phyloP scores from a whole-genome alignment of 1,284 basidiomycete genomes.

The Cryptococcus wingfieldii region DNA sequence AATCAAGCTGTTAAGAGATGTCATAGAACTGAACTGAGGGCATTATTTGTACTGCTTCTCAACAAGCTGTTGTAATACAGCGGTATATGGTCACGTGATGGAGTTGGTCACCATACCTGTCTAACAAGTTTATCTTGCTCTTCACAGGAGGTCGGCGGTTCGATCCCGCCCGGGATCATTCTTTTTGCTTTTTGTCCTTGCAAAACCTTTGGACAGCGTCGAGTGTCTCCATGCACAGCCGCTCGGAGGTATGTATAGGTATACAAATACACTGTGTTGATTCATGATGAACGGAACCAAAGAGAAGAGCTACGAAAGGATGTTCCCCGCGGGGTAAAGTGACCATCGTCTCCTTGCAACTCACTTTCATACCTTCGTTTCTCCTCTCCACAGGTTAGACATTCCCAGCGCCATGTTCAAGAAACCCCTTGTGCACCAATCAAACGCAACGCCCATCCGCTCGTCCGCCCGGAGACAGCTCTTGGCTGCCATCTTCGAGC shows the following conservation, averaged over 20 bases:
- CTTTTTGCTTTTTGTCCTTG: constrained; percentile 1
- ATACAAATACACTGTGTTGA: neutral
- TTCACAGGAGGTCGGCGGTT: constrained; percentile 13
- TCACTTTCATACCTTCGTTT: neutral
- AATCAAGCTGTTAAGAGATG: neutral
- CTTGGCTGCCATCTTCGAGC: constrained; percentile 27
- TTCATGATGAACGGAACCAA: neutral
- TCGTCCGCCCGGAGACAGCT: constrained; percentile 45
- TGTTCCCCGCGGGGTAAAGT: neutral
- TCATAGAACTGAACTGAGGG: neutral
- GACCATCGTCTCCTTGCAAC: neutral
- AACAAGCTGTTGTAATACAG: too few species aligned
- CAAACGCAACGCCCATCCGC: constrained; percentile 45
- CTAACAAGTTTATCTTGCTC: constrained; percentile 2
- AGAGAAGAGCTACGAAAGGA: neutral
- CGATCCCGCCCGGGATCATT: constrained; percentile 13
- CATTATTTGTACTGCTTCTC: too few species aligned
- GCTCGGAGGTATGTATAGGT: neutral
- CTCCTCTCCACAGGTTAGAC: neutral
- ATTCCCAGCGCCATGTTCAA: constrained; percentile 40
- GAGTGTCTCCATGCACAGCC: too few species aligned
- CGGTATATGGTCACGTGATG: constrained; percentile 3
- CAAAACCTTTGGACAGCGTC: too few species aligned
- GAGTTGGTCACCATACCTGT: constrained; percentile 17
- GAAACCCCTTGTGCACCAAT: constrained; percentile 45